phyloP scores from a whole-genome alignment of 2,329 filamentous ascomycete species.

The Microdochium nivale region DNA sequence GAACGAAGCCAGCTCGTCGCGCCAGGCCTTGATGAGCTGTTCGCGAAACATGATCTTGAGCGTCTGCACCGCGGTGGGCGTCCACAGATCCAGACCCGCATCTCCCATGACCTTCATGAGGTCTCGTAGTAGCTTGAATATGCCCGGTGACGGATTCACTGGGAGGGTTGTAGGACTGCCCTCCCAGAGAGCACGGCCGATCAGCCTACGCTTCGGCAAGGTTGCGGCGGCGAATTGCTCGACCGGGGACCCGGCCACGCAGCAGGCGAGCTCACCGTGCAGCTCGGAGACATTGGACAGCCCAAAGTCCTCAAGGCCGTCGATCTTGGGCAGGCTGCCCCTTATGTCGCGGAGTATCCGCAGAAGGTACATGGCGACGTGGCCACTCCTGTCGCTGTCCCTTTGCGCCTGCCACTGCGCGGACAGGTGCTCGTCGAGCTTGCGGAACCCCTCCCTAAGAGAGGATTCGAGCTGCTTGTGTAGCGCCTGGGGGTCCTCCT shows the following conservation, averaged over 20 bases:
- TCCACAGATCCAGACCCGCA: slow-evolving; percentile 75
- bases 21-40: slow-evolving; percentile 42
- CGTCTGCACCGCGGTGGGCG: slow-evolving; percentile 50
- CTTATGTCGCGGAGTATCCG: slow-evolving; percentile 69
- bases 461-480: slow-evolving; percentile 49
- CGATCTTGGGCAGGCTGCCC: slow-evolving; percentile 48
- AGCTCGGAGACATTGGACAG: slow-evolving; percentile 53
- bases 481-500: slow-evolving; percentile 60
- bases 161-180: slow-evolving; percentile 61
- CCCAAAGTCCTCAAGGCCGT: slow-evolving; percentile 46
- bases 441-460: slow-evolving; percentile 46
- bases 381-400: slow-evolving; percentile 37
- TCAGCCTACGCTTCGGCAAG: slow-evolving; percentile 38
- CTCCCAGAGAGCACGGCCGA: slow-evolving; percentile 70
- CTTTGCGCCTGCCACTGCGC: slow-evolving; percentile 38
- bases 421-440: slow-evolving; percentile 47
- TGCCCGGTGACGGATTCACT: slow-evolving; percentile 64
- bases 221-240: slow-evolving; percentile 33
- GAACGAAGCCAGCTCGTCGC: slow-evolving; percentile 25
- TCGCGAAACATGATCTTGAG: slow-evolving; percentile 52
- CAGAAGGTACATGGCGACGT: slow-evolving; percentile 57
- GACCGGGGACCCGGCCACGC: slow-evolving; percentile 41
- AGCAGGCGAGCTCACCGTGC: slow-evolving; percentile 50
- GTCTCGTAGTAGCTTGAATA: slow-evolving; percentile 63
- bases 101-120: slow-evolving; percentile 60